Evolutionary conservation across 1,139 yeast species (phyloP).

Genomic region (Yarrowia galli): DNA sequence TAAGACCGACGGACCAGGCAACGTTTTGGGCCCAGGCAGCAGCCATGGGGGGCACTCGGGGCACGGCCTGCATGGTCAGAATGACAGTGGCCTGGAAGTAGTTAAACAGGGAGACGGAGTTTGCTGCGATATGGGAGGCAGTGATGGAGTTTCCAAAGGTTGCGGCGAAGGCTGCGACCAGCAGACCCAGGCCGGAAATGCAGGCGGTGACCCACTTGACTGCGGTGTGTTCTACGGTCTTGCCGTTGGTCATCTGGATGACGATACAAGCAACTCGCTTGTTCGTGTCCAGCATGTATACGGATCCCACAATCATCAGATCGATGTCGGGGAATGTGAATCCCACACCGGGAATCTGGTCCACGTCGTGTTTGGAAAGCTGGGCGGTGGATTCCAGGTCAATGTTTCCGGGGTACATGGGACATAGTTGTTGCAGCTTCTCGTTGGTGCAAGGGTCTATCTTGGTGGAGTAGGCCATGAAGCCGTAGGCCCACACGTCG

Average conservation of each 20-base stretch:
- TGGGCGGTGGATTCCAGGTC: conserved; percentile 66
- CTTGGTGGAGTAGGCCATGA: conserved; percentile 63
- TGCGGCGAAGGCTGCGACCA: conserved; percentile 86
- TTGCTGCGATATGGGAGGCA: conserved; percentile 96
- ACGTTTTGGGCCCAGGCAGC: conserved; percentile 98
- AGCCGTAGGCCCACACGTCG: conserved; percentile 81
- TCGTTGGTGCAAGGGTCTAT: conserved; percentile 66
- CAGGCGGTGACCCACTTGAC: conserved; percentile 99
- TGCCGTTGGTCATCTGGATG: conserved; percentile 82
- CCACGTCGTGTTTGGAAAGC: conserved; percentile 56
- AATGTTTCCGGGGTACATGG: conserved; percentile 84
- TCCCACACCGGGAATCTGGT: conserved; percentile 78
- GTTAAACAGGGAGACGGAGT: conserved; percentile 85
- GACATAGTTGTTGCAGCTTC: conserved; percentile 63
- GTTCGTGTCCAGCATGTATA: conserved; percentile 56
- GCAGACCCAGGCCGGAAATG: conserved; percentile 85
- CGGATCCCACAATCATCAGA: conserved; percentile 80
- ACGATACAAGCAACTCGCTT: conserved; percentile 88
- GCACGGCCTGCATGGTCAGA: conserved; percentile 94
- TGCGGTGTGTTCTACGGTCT: conserved; percentile 89
- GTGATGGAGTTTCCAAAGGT: conserved; percentile 91
- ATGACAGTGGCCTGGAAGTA: conserved; percentile 94
- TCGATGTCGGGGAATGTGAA: conserved; percentile 93
- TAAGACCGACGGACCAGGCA: conserved; percentile 94
- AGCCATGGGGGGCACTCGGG: conserved; percentile 93